phyloP scores from a whole-genome alignment of 371 early-diverging fungal species.

The Mortierella sp. region DNA sequence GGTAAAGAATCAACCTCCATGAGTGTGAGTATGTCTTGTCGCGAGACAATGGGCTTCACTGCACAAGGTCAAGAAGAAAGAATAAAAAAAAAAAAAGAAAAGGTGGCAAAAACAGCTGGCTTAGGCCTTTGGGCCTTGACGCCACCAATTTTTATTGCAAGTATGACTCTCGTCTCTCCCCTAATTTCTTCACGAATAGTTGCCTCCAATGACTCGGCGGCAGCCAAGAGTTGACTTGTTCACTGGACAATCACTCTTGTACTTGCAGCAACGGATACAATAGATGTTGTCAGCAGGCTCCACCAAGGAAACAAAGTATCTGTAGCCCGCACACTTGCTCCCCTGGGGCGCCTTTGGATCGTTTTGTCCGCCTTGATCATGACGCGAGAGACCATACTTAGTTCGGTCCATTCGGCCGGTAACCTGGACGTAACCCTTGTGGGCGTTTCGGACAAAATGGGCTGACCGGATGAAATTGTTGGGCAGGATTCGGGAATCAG shows the following conservation, averaged over 20 bases:
- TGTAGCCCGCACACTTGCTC: conserved; percentile 62
- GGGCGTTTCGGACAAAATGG: conserved; percentile 54
- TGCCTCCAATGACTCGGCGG: conserved; percentile 37
- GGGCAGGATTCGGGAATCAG: conserved; percentile 57
- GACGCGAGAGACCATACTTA: conserved; percentile 55
- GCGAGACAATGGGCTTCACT: conserved; percentile 5
- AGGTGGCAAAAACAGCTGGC: too few relatives aligned
- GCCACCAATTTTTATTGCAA: too few relatives aligned
- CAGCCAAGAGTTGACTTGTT: conserved; percentile 48
- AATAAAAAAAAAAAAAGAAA: not conserved
- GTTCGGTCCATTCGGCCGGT: conserved; percentile 66
- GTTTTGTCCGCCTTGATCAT: conserved; percentile 67
- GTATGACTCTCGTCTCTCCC: too few relatives aligned
- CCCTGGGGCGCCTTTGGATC: conserved; percentile 62
- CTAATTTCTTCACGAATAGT: conserved; percentile 16
- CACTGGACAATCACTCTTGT: conserved; percentile 52
- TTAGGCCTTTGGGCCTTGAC: too few relatives aligned
- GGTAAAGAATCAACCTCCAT: not conserved
- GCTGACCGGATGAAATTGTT: conserved; percentile 62
- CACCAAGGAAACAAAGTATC: conserved; percentile 63
- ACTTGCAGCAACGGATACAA: conserved; percentile 69
- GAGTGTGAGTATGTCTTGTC: conserved; percentile 2
- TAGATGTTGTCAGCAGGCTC: conserved; percentile 62
- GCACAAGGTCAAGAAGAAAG: not conserved
- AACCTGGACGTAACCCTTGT: conserved; percentile 59